Percentiles rank a stretch among this genome's conserved stretches.
Conservation (phyloP, 495 filamentous ascomycete genomes). For the Aspergillus incahuasiensis region DNA sequence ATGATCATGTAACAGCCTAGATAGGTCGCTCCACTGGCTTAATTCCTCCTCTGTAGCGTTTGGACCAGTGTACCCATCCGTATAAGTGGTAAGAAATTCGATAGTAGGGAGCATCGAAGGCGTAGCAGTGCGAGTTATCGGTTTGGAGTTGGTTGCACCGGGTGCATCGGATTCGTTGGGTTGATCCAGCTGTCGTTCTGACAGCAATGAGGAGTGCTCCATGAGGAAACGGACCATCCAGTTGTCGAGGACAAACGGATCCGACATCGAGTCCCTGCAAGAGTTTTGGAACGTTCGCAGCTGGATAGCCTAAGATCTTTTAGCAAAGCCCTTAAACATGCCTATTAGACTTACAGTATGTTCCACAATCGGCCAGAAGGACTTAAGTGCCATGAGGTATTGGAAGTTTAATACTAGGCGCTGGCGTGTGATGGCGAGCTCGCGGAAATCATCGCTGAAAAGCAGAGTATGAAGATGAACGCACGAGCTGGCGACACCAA, state of each 20-base stretch:
- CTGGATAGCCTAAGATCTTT: slow-evolving; percentile 10
- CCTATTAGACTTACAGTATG: slow-evolving; percentile 12
- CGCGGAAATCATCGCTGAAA: slow-evolving; percentile 15
- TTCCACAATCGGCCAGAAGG: slow-evolving; percentile 20
- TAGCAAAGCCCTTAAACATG: not conserved
- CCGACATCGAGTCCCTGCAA: slow-evolving; percentile 18
- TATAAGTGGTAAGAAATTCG: not conserved
- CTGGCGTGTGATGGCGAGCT: slow-evolving; percentile 14
- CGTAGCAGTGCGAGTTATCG: not conserved
- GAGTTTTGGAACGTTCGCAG: slow-evolving; percentile 20
- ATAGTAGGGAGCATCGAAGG: not conserved
- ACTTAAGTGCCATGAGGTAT: slow-evolving; percentile 22
- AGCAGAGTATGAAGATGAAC: slow-evolving; percentile 24
- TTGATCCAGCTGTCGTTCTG: slow-evolving; percentile 2
- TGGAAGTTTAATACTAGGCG: slow-evolving; percentile 21
- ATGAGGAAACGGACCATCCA: slow-evolving; percentile 28
- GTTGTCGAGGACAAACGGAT: slow-evolving; percentile 22
- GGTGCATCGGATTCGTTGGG: not conserved
- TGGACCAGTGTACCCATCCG: not conserved
- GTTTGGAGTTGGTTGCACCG: not conserved
- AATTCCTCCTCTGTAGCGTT: not conserved
- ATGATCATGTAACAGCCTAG: slow-evolving; percentile 10
- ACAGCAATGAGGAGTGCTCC: slow-evolving; percentile 18
- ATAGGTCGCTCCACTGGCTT: slow-evolving; percentile 2
- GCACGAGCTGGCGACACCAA: slow-evolving; percentile 23